These are phyloP conservation scores for Collybia sp. DNA, from an alignment of 768 basidiomycete species.

Conservation along the genomic window DNA sequence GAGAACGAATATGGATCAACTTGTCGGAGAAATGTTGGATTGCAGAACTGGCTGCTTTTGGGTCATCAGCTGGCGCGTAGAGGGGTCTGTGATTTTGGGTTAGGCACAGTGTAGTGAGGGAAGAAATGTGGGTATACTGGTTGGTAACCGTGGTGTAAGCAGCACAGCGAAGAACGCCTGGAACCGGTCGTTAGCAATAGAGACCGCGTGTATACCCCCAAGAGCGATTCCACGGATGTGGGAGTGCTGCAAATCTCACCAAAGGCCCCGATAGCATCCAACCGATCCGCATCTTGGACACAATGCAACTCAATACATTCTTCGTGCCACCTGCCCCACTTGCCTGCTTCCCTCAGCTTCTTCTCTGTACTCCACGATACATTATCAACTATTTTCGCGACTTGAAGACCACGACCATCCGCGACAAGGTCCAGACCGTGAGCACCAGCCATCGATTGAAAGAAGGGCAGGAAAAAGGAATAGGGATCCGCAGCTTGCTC, in stretches of 20 bases:
- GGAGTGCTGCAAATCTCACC: slow-evolving; percentile 36
- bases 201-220: too few relatives aligned
- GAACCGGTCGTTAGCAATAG: too few relatives aligned
- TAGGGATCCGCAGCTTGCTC: slow-evolving; percentile 56
- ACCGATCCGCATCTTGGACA: slow-evolving; percentile 75
- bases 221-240: not conserved
- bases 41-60: slow-evolving; percentile 42
- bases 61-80: slow-evolving; percentile 43
- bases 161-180: slow-evolving; percentile 65
- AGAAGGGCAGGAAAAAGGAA: slow-evolving; percentile 65
- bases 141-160: slow-evolving; percentile 58
- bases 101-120: not conserved
- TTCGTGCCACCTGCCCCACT: slow-evolving; percentile 65
- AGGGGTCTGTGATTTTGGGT: slow-evolving; percentile 27
- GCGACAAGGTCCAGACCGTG: slow-evolving; percentile 50
- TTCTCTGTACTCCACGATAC: slow-evolving; percentile 88
- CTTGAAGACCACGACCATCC: slow-evolving; percentile 52
- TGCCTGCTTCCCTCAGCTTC: slow-evolving; percentile 47
- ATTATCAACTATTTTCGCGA: slow-evolving; percentile 65
- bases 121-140: slow-evolving; percentile 23
- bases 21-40: slow-evolving; percentile 88
- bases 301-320: slow-evolving; percentile 74
- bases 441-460: slow-evolving; percentile 35
- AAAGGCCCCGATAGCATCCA: slow-evolving; percentile 81
- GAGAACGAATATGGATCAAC: slow-evolving; percentile 65